Conservation (phyloP, 148 eudicot species). For the Rhododendron henanense region DNA sequence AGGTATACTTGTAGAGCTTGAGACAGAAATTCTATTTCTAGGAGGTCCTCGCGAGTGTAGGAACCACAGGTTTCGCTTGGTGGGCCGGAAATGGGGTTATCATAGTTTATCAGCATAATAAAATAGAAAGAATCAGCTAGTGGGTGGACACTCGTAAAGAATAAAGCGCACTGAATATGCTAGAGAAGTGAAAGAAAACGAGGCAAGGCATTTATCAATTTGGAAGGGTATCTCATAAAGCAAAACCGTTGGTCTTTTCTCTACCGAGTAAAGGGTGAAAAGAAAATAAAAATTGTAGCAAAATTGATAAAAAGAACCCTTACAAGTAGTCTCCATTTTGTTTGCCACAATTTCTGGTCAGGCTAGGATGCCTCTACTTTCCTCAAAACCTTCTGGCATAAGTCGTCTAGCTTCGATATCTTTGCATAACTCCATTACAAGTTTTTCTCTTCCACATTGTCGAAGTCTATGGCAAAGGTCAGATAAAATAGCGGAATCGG, state of each 20-base stretch:
- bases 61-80: too few relatives aligned
- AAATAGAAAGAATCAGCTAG: too few relatives aligned
- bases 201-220: background rate
- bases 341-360: background rate
- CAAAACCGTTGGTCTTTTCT: background rate
- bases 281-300: background rate
- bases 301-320: background rate
- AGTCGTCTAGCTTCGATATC: constrained; percentile 43
- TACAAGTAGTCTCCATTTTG: background rate
- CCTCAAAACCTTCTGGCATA: constrained; percentile 25
- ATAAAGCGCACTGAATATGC: background rate
- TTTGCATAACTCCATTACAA: constrained; percentile 36
- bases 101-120: too few relatives aligned
- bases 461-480: constrained; percentile 47
- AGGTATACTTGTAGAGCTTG: background rate
- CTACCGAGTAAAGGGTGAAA: background rate
- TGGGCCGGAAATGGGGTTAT: too few relatives aligned
- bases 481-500: constrained; percentile 35
- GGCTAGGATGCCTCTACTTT: background rate
- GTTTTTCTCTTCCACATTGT: constrained; percentile 43
- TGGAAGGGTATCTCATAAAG: background rate
- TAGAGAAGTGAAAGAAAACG: background rate
- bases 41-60: too few relatives aligned
- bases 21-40: background rate
- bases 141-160: background rate